Conservation (phyloP, 805 yeast species). For the Candida tibetensis region DNA sequence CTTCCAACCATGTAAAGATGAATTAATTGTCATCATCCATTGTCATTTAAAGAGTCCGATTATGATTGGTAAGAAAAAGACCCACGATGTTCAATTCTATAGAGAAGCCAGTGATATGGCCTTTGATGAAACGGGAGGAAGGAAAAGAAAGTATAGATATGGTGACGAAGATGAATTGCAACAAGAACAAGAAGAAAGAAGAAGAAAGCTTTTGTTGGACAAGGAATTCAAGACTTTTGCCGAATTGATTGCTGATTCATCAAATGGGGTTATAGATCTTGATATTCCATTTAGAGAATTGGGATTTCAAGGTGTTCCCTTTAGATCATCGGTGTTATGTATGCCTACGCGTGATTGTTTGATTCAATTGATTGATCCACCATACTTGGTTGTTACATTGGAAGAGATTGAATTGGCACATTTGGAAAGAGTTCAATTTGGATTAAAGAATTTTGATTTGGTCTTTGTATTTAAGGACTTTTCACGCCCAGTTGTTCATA, state of each 20-base stretch:
- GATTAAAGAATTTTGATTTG: conserved; percentile 91
- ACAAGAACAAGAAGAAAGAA: conserved; percentile 97
- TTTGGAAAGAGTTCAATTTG: conserved; percentile 95
- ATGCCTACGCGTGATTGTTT: conserved; percentile 97
- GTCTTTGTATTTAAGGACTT: conserved; percentile 97
- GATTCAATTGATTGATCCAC: conserved; percentile 91
- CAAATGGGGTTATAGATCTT: conserved; percentile 78
- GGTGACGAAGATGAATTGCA: conserved; percentile 99
- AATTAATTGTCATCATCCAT: conserved; percentile 87
- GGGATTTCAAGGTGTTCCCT: conserved; percentile 97
- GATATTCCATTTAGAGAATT: conserved; percentile 94
- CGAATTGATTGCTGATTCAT: conserved; percentile 85
- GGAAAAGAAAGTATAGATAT: conserved; percentile 81
- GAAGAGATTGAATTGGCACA: conserved; percentile 93
- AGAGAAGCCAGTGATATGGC: conserved; percentile 95
- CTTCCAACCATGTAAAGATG: conserved; percentile 95
- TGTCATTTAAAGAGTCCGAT: conserved; percentile 90
- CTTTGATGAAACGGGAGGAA: conserved; percentile 94
- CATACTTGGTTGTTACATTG: conserved; percentile 86
- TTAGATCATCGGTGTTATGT: conserved; percentile 87
- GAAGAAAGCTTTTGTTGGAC: conserved; percentile 85
- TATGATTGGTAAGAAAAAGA: conserved; percentile 93
- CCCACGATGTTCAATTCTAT: conserved; percentile 92
- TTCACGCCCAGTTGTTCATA: conserved; percentile 79
- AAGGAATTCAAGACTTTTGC: conserved; percentile 88